Percentiles rank a stretch among this genome's conserved stretches.
Conservation (phyloP, 2,329 filamentous ascomycete genomes). For the Didymella keratinophila region DNA sequence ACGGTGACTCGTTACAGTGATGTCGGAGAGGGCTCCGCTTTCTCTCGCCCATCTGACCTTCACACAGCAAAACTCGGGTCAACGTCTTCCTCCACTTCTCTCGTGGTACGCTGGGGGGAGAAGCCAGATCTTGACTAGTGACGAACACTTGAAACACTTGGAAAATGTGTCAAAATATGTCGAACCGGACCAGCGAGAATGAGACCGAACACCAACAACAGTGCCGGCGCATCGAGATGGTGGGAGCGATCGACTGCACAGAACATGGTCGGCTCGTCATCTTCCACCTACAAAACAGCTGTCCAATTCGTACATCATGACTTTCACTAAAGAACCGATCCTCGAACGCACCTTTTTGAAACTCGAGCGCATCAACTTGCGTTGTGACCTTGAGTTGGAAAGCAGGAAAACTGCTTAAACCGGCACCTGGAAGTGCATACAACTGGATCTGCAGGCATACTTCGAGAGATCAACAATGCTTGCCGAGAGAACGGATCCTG, state of each 20-base stretch:
- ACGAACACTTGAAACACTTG: slow-evolving; percentile 1
- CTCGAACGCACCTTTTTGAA: neutral
- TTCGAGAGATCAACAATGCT: neutral
- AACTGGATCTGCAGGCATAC: neutral
- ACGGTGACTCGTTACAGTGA: neutral
- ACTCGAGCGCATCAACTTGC: neutral
- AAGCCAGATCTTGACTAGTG: slow-evolving; percentile 4
- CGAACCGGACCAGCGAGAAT: neutral
- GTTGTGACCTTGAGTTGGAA: neutral
- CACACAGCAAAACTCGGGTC: neutral
- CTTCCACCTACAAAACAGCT: neutral
- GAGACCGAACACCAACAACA: neutral
- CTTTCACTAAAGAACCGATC: neutral
- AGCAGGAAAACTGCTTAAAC: neutral
- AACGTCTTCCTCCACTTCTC: slow-evolving; percentile 7
- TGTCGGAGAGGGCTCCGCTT: slow-evolving; percentile 15
- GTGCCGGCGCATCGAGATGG: neutral
- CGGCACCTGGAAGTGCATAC: neutral
- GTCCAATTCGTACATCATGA: slow-evolving; percentile 4
- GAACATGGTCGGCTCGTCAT: neutral
- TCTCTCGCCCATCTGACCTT: neutral
- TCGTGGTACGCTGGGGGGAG: slow-evolving; percentile 3
- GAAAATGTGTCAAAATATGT: neutral
- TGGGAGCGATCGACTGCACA: neutral
- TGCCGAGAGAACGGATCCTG: neutral